Evolutionary conservation across 208 protist species (phyloP).

Genomic region (Tritrichomonas foetus): DNA sequence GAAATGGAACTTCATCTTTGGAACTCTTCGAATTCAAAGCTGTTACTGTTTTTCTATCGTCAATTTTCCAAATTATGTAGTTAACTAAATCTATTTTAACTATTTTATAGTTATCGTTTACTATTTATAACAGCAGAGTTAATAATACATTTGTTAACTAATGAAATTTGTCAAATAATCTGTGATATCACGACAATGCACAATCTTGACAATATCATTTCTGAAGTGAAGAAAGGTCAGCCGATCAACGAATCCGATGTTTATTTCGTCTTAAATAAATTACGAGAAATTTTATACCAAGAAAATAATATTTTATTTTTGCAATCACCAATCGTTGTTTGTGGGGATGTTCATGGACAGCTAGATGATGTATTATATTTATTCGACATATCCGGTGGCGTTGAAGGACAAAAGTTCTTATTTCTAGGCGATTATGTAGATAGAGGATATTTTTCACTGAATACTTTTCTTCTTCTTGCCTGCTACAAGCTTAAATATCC

Average conservation of each 20-base stretch:
- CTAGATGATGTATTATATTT: not conserved
- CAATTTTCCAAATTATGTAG: too few relatives aligned
- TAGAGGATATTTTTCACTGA: slow-evolving; percentile 42
- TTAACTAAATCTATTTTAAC: too few relatives aligned
- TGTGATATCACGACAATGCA: too few relatives aligned
- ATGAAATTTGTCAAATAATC: too few relatives aligned
- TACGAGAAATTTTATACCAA: not conserved
- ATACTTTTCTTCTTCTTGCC: slow-evolving; percentile 48
- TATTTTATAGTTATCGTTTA: too few relatives aligned
- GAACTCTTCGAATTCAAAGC: too few relatives aligned
- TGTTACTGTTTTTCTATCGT: too few relatives aligned
- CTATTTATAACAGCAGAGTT: too few relatives aligned
- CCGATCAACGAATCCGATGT: not conserved
- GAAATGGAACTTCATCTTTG: too few relatives aligned
- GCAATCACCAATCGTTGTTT: not conserved
- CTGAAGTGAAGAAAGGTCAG: not conserved
- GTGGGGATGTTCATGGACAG: not conserved
- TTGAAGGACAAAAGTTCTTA: not conserved
- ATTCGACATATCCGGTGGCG: not conserved
- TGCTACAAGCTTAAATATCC: slow-evolving; percentile 48
- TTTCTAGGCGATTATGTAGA: slow-evolving; percentile 22
- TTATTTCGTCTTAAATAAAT: not conserved
- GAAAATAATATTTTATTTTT: slow-evolving; percentile 9
- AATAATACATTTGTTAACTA: too few relatives aligned
- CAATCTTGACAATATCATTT: not conserved